A percentile compares a stretch with the other conserved stretches of the same genome.
phyloP scores from a whole-genome alignment of 768 basidiomycete species.

The Paxillus involutus region DNA sequence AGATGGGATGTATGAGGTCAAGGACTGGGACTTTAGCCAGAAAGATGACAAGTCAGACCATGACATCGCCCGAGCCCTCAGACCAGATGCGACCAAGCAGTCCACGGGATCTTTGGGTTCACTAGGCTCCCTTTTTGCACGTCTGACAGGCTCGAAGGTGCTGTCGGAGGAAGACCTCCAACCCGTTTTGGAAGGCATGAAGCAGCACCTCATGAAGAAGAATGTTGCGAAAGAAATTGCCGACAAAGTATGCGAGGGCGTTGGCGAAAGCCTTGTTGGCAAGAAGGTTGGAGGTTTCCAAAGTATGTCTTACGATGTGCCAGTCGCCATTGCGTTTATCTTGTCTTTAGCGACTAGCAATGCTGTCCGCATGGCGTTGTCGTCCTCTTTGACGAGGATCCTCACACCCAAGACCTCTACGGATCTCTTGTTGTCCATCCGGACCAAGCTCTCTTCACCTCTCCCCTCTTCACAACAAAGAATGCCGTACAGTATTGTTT shows the following conservation, averaged over 20 bases:
- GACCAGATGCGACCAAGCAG: conserved; percentile 37
- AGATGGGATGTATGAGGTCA: conserved; percentile 74
- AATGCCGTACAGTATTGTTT: conserved; percentile 89
- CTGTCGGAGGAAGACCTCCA: conserved; percentile 80
- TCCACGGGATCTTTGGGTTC: conserved; percentile 54
- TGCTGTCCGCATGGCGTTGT: conserved; percentile 81
- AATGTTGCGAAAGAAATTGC: conserved; percentile 97
- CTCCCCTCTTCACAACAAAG: conserved; percentile 74
- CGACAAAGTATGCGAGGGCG: conserved; percentile 91
- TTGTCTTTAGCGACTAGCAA: conserved; percentile 67
- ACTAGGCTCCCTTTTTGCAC: conserved; percentile 78
- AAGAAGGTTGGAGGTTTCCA: conserved; percentile 90
- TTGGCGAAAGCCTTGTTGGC: conserved; percentile 87
- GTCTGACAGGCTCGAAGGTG: conserved; percentile 82
- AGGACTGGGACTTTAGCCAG: conserved; percentile 80
- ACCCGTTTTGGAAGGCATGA: conserved; percentile 92
- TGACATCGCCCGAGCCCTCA: conserved; percentile 61
- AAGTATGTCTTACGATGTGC: conserved; percentile 48
- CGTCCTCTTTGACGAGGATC: conserved; percentile 86
- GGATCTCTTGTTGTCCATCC: conserved; percentile 91
- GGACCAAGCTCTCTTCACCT: conserved; percentile 78
- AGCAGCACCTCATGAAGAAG: conserved; percentile 97
- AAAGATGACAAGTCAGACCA: conserved; percentile 45
- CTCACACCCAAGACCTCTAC: conserved; percentile 96
- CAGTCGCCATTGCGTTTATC: conserved; percentile 2